Percentiles rank a stretch among this genome's conserved stretches.
Conservation (phyloP, 2,329 filamentous ascomycete species). For the Neonectria punicea region DNA sequence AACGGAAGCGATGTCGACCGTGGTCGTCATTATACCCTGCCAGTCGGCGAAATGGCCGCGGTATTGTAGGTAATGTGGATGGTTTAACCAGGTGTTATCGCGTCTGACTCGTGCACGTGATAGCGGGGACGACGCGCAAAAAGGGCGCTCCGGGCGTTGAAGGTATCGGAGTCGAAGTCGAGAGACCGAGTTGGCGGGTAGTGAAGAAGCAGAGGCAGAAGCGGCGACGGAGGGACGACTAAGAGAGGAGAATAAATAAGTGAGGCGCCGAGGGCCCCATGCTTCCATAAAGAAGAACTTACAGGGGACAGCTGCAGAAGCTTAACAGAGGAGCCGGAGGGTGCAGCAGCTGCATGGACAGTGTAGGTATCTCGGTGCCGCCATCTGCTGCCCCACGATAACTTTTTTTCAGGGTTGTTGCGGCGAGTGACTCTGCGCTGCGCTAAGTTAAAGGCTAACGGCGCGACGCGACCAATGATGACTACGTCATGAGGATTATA, state of each 20-base stretch:
- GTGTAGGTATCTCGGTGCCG: background rate
- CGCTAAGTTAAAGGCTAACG: background rate
- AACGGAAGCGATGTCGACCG: slow-evolving; percentile 79
- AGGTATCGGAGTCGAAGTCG: slow-evolving; percentile 4
- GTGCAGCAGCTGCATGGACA: background rate
- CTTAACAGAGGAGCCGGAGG: background rate
- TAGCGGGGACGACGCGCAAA: background rate
- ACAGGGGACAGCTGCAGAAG: slow-evolving; percentile 5
- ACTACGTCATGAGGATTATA: slow-evolving; percentile 22
- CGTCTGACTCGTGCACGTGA: background rate
- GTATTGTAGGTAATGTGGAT: background rate
- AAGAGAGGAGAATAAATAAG: slow-evolving; percentile 28
- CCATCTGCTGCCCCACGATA: slow-evolving; percentile 18
- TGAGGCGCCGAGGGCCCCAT: slow-evolving; percentile 41
- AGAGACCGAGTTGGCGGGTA: background rate
- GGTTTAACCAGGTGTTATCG: background rate
- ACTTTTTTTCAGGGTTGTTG: slow-evolving; percentile 27
- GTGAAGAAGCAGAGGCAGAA: background rate
- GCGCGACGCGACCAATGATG: slow-evolving; percentile 14
- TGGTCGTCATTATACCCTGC: slow-evolving; percentile 71
- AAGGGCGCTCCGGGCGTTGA: background rate
- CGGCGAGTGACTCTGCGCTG: slow-evolving; percentile 25
- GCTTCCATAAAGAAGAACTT: slow-evolving; percentile 41
- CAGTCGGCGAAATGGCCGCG: background rate
- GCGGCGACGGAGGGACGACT: slow-evolving; percentile 19